Conservation (phyloP, 257 asterid genomes). For the Solanum pimpinellifolium region DNA sequence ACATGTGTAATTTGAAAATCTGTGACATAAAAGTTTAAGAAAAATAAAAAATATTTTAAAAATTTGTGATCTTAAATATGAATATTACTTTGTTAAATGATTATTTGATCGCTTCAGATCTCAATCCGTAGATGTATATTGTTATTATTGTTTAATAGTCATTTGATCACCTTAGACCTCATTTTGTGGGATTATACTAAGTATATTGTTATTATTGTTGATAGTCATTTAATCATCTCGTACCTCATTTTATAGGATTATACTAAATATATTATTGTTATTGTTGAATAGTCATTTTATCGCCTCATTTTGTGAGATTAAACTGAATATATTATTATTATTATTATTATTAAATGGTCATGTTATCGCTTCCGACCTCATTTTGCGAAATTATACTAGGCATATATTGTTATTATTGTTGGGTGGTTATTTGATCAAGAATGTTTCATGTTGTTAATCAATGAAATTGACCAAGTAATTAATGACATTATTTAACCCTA, state of each 20-base stretch:
- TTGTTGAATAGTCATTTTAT: background rate
- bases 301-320: background rate
- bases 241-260: background rate
- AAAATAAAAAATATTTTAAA: background rate
- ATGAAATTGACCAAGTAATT: background rate
- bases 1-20: background rate
- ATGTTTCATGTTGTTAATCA: background rate
- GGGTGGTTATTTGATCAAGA: background rate
- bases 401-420: background rate
- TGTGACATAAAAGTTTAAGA: background rate
- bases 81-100: no score
- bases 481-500: background rate
- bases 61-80: background rate
- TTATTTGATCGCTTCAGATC: background rate
- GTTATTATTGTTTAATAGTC: background rate
- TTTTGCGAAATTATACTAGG: background rate
- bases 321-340: background rate
- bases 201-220: background rate
- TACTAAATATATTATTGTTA: no score
- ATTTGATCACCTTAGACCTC: background rate
- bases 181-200: background rate
- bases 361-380: rapidly evolving
- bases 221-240: background rate
- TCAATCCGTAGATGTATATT: background rate
- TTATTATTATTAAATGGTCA: background rate